A percentile compares a stretch with the other conserved stretches of the same genome.
Conservation (phyloP, 2,329 filamentous ascomycete species). For the Xylariaceae sp. region DNA sequence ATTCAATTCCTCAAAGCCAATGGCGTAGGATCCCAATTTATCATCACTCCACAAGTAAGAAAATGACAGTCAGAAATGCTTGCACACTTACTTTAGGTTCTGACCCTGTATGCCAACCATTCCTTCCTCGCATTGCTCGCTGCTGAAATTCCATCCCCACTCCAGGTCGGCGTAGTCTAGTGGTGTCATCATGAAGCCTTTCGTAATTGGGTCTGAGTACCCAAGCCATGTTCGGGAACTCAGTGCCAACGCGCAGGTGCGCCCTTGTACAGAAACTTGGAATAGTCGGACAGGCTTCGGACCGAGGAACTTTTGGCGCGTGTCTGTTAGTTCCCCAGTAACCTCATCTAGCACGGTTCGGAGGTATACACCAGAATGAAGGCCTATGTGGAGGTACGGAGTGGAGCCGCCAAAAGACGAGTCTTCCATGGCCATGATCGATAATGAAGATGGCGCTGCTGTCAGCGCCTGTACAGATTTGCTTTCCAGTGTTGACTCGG, state of each 20-base stretch:
- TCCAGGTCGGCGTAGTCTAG: slow-evolving; percentile 84
- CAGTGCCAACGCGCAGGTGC: slow-evolving; percentile 80
- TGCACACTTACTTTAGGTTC: slow-evolving; percentile 74
- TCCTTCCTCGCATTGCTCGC: slow-evolving; percentile 87
- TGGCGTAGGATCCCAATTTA: slow-evolving; percentile 54
- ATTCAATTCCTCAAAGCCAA: slow-evolving; percentile 55
- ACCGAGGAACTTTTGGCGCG: slow-evolving; percentile 88
- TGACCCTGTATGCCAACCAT: slow-evolving; percentile 92
- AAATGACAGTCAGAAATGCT: slow-evolving; percentile 15
- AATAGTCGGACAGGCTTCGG: slow-evolving; percentile 87
- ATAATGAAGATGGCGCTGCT: slow-evolving; percentile 80
- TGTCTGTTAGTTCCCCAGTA: slow-evolving; percentile 92
- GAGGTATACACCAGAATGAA: slow-evolving; percentile 93
- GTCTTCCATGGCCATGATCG: slow-evolving; percentile 94
- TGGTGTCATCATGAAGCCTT: slow-evolving; percentile 87
- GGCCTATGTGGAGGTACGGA: slow-evolving; percentile 90
- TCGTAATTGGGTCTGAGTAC: slow-evolving; percentile 83
- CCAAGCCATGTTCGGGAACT: slow-evolving; percentile 96
- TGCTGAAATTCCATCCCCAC: slow-evolving; percentile 95
- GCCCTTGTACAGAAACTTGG: slow-evolving; percentile 80
- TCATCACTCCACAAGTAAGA: slow-evolving; percentile 54
- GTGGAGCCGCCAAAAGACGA: slow-evolving; percentile 85
- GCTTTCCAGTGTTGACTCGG: slow-evolving; percentile 84
- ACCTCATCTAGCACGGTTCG: slow-evolving; percentile 92
- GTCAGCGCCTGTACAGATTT: slow-evolving; percentile 93